Base-by-base conservation (phyloP, 352 stramenopile genomes). In the Phytophthora multivora region DNA sequence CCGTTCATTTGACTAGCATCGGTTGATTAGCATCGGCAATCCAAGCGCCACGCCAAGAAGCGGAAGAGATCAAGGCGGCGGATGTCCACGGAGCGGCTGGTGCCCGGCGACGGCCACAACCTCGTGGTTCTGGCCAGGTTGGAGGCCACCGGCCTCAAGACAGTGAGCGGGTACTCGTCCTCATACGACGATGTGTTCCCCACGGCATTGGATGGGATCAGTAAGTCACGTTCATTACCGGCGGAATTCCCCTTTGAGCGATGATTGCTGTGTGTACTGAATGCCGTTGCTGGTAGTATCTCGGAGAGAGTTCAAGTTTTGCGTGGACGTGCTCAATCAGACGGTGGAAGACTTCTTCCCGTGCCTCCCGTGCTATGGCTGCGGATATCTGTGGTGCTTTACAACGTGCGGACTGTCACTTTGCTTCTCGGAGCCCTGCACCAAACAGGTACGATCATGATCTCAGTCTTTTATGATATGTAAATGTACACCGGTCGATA, bases 271-370 rank as follows among this genome's bases (percentile, higher is more conserved):
- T n/a, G n/a, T 65, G 18, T n/a, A 9, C 3, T 59, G 8, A 13
- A 23, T 59, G 38, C 23, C 15, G 30, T 46, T 64, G 50, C 21
- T 1, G 31, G 46, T 45, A 92, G 83, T 92, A 13, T 79, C 80
- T 11, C 67, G 77, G 13, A 88, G 86, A 47, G 80, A 90, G 62
- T 92, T 92, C 73, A 77, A 84, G 59, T 88, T 87, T 25, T 90
- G 83, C 59, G 79, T 92, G 25, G 73, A 89, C 18, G 70, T 87
- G 15, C 80, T 92, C 69, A 92, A 92, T 63, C 79, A 90, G 59
- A 89, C 77, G 0, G 59, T 86, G 15, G 79, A 88, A 19, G 80
- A 92, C 66, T 90, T 86, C 51, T 92, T 84, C 51, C 79, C 80
- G 38, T 90, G 83, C 49, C 50, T 85, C 2, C 77, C 83, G n/a